Base-by-base conservation (phyloP, 805 yeast genomes). In the Nematodospora valgi region DNA sequence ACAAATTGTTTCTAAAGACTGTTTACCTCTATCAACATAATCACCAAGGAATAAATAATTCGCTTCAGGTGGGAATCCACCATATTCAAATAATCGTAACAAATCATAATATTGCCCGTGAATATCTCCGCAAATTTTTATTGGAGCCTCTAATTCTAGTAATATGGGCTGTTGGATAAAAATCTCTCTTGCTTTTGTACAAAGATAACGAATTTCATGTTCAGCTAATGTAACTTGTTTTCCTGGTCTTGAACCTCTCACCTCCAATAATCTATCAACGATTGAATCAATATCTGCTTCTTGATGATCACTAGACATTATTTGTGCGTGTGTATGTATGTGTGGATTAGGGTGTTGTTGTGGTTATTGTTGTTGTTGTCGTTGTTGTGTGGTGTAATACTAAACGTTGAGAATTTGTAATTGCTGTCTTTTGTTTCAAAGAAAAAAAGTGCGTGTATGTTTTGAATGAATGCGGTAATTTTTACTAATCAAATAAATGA, bases 61-160 rank as follows among this genome's bases (percentile, higher is more conserved):
- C 13, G 98, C 95, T 62, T 93, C 98, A 9, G 98, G 98, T 2
- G 98, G 98, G 74, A 93, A 91, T 2, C 98, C 98, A 52, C 98
- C 98, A 58, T 91, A 91, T 70, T 93, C 98, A 55, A 91, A 91
- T 52, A 91, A 76, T 64, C 98, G 83, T 59, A 91, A 75, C 52
- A 91, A 77, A 64, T 91, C 98, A 59, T 91, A 91, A 66, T 93
- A 91, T 68, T 91, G 98, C 39, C 98, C 98, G 63, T 91, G 98
- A 55, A 91, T 93, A 63, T 91, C 98, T 64, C 98, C 98, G 69
- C 96, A 88, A 40, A 84, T 84, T 64, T 88, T 89, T 54, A 91
- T 91, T 38, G 98, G 98, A 14, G 98, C 98, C 65, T 93, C 98
- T 49, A 91, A 75, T 62, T 91, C 98, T 53, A 91, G 72, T 48